A percentile compares a stretch with the other conserved stretches of the same genome.
phyloP scores from a whole-genome alignment of 202 grass and related monocot species.

The Carex sylvatica region DNA sequence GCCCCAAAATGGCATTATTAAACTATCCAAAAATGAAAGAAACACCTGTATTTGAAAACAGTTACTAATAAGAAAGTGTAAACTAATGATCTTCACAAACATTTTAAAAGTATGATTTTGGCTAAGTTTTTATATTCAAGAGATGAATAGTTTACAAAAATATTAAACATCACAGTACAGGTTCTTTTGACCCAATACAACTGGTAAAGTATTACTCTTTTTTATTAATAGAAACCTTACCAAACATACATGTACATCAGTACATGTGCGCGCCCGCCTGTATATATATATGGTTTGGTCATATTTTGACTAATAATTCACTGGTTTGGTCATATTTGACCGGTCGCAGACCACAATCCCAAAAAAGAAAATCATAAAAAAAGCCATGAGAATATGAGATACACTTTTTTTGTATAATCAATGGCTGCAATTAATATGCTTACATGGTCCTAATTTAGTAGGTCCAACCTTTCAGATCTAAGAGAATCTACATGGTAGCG shows the following conservation, averaged over 20 bases:
- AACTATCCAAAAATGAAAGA: background rate
- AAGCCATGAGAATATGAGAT: background rate
- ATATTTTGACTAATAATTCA: background rate
- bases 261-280: background rate
- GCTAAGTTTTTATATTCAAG: background rate
- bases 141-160: background rate
- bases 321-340: background rate
- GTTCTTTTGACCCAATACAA: background rate
- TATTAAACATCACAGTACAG: background rate
- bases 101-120: background rate
- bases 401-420: background rate
- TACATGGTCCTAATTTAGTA: background rate
- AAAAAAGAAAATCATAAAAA: background rate
- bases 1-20: background rate
- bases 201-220: background rate
- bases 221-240: background rate
- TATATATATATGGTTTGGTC: background rate
- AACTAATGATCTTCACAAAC: background rate
- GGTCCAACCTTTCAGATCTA: constrained; percentile 16
- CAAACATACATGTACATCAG: background rate
- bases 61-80: background rate
- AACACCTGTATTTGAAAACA: background rate
- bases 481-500: constrained; percentile 19
- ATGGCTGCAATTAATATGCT: background rate
- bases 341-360: background rate